These are phyloP conservation scores for Sporothrix protearum DNA, from an alignment of 2,329 filamentous ascomycete genomes.

Conservation along the genomic window DNA sequence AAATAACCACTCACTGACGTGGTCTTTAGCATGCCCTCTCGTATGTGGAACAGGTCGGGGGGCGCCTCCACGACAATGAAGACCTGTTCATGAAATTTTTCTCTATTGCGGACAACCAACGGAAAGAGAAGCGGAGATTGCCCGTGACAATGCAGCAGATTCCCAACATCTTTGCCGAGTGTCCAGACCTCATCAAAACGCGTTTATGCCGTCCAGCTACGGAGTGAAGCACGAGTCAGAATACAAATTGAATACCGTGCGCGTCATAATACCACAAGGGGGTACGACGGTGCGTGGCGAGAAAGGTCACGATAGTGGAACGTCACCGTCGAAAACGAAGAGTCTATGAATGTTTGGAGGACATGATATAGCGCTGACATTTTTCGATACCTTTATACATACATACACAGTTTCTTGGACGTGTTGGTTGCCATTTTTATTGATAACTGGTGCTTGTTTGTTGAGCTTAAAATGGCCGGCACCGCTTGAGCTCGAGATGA, in stretches of 20 bases:
- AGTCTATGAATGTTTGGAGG: not conserved
- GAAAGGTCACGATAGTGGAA: not conserved
- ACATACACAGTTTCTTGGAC: not conserved
- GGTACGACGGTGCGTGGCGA: not conserved
- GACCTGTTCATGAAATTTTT: not conserved
- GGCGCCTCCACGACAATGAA: not conserved
- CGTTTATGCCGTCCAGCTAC: not conserved
- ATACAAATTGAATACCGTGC: not conserved
- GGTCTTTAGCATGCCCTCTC: not conserved
- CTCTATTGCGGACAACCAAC: not conserved
- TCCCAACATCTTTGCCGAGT: not conserved
- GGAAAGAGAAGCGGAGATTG: not conserved
- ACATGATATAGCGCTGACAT: not conserved
- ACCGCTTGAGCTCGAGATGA: not conserved
- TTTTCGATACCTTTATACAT: not conserved
- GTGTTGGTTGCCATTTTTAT: not conserved
- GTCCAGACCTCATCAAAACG: not conserved
- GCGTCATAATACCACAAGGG: not conserved
- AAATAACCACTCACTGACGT: not conserved
- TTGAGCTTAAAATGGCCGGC: not conserved
- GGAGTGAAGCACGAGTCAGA: not conserved
- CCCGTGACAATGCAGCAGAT: not conserved
- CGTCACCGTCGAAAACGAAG: not conserved
- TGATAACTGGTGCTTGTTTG: not conserved
- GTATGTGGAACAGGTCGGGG: not conserved